Evolutionary conservation across 2,329 filamentous ascomycete genomes (phyloP).

Genomic region (Raffaelea ambrosiae): DNA sequence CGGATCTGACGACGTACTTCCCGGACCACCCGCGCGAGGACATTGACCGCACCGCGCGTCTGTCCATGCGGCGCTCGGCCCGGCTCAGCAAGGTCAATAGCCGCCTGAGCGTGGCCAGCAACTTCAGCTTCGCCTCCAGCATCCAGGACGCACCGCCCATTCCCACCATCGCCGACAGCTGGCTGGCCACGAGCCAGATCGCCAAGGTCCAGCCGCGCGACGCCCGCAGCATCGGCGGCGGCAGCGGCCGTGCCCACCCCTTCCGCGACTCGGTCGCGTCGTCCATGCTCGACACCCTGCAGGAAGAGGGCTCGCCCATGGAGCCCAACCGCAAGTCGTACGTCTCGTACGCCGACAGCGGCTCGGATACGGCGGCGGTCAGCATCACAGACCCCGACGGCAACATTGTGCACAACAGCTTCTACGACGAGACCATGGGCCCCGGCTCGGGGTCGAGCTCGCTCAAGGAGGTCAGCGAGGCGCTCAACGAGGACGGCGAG

Average conservation of each 20-base stretch:
- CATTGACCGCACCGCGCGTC: conserved; percentile 88
- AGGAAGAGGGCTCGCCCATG: conserved; percentile 74
- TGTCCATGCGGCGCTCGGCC: conserved; percentile 84
- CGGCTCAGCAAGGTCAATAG: conserved; percentile 89
- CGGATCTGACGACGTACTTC: conserved; percentile 94
- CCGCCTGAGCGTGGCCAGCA: conserved; percentile 88
- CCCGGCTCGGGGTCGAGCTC: conserved; percentile 53
- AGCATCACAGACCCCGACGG: conserved; percentile 72
- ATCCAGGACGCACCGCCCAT: conserved; percentile 89
- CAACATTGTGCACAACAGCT: conserved; percentile 63
- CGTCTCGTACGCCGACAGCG: conserved; percentile 75
- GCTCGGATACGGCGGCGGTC: conserved; percentile 60
- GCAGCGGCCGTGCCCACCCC: conserved; percentile 33
- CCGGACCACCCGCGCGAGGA: conserved; percentile 89
- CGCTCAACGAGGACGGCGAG: conserved; percentile 83
- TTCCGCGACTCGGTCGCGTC: conserved; percentile 86
- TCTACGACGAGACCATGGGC: conserved; percentile 63
- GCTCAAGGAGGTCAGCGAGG: conserved; percentile 74
- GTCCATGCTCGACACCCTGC: conserved; percentile 78
- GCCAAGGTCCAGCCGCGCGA: conserved; percentile 38
- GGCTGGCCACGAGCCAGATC: conserved; percentile 57
- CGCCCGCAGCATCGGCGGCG: neutral
- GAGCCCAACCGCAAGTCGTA: conserved; percentile 93
- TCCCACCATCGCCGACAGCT: conserved; percentile 89
- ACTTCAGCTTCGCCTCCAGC: conserved; percentile 84